These are phyloP conservation scores for Cladorrhinum sp. DNA, from an alignment of 2,329 filamentous ascomycete species.

Conservation along the genomic window DNA sequence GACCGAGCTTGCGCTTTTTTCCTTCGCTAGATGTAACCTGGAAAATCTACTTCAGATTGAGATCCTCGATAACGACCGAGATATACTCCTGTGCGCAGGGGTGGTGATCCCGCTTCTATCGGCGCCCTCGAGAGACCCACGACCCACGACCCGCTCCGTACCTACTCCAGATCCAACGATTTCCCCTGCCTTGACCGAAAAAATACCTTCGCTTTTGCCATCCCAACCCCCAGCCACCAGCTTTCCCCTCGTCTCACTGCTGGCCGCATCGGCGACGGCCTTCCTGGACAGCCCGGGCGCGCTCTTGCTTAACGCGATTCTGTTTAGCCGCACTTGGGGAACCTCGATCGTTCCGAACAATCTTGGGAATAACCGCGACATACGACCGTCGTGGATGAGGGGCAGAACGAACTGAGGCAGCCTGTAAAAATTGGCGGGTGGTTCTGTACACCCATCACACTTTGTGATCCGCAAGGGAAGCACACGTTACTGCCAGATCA, in stretches of 20 bases:
- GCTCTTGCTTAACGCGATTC: conserved; percentile 21
- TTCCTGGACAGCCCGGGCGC: conserved; percentile 6
- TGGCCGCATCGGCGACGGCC: conserved; percentile 26
- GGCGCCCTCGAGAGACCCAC: not conserved
- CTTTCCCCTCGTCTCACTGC: conserved; percentile 11
- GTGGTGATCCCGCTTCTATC: not conserved
- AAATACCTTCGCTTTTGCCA: not conserved
- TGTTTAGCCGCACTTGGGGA: conserved; percentile 27
- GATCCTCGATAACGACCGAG: not conserved
- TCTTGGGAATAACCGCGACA: conserved; percentile 18
- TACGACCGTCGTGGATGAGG: conserved; percentile 5
- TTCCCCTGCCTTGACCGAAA: not conserved
- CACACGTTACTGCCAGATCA: conserved; percentile 23
- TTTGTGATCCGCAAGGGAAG: not conserved
- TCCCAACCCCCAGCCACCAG: conserved; percentile 16
- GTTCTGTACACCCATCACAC: not conserved
- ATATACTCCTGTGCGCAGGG: not conserved
- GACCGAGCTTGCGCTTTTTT: not conserved
- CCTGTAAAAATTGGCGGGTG: not conserved
- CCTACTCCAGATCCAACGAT: not conserved
- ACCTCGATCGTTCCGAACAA: conserved; percentile 3
- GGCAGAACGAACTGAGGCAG: not conserved
- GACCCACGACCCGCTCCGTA: not conserved
- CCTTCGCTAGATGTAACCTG: not conserved
- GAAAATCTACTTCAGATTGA: not conserved